These are phyloP conservation scores for Aspergillus jensenii DNA, from an alignment of 2,329 filamentous ascomycete genomes.

Conservation along the genomic window DNA sequence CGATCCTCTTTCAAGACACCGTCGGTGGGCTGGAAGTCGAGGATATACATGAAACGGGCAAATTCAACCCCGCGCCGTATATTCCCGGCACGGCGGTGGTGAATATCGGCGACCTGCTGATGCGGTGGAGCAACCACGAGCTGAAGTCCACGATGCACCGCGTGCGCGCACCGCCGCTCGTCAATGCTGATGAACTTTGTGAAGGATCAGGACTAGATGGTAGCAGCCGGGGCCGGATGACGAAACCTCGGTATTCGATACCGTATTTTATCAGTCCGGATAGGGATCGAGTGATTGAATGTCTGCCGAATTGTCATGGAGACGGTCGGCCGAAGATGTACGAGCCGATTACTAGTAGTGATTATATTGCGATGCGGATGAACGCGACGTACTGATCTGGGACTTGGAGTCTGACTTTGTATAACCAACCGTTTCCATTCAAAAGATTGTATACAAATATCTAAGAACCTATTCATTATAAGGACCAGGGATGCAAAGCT, in stretches of 20 bases:
- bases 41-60: neutral
- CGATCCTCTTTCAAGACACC: slow-evolving; percentile 17
- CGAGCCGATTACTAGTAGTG: slow-evolving; percentile 1
- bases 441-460: too few relatives aligned
- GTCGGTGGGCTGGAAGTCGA: slow-evolving; percentile 14
- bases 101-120: slow-evolving; percentile 5
- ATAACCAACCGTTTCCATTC: too few relatives aligned
- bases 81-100: slow-evolving; percentile 3
- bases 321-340: slow-evolving; percentile 1
- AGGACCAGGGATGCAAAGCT: too few relatives aligned
- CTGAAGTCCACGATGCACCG: slow-evolving; percentile 4
- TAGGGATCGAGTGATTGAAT: slow-evolving; percentile 1
- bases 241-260: neutral
- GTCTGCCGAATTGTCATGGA: slow-evolving; percentile 1
- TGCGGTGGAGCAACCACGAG: slow-evolving; percentile 7
- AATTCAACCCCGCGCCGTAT: slow-evolving; percentile 1
- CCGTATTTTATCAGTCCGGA: slow-evolving; percentile 2
- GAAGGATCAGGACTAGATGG: too few relatives aligned
- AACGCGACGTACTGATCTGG: neutral
- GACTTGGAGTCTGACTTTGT: too few relatives aligned
- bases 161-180: neutral
- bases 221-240: neutral
- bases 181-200: neutral
- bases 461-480: too few relatives aligned
- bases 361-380: slow-evolving; percentile 7